Evolutionary conservation across 192 early-diverging fungal species (phyloP).

Genomic region (Rhizoclosmatium globosum): DNA sequence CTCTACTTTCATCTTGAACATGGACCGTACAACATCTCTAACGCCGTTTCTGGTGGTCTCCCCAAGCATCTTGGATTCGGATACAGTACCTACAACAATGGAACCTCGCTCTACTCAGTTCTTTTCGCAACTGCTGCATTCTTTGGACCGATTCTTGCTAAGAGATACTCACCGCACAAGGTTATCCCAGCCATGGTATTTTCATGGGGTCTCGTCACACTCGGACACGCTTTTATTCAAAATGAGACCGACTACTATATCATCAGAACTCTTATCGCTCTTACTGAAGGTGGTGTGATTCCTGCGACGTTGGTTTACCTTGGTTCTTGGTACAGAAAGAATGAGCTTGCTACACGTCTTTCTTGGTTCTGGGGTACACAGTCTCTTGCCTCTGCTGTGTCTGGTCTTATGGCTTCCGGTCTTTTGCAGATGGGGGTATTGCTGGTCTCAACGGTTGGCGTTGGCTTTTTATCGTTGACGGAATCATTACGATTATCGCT

Average conservation of each 20-base stretch:
- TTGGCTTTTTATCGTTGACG: constrained; percentile 75
- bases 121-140: constrained; percentile 31
- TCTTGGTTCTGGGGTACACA: constrained; percentile 39
- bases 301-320: constrained; percentile 39
- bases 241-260: constrained; percentile 20
- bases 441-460: constrained; percentile 68
- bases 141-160: constrained; percentile 28
- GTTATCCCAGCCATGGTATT: constrained; percentile 37
- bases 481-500: constrained; percentile 59
- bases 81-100: constrained; percentile 10
- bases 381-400: constrained; percentile 56
- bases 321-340: constrained; percentile 32
- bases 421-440: constrained; percentile 62
- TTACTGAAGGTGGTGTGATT: constrained; percentile 40
- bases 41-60: constrained; percentile 21
- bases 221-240: constrained; percentile 23
- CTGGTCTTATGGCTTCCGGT: constrained; percentile 63
- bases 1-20: constrained; percentile 36
- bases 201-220: constrained; percentile 31
- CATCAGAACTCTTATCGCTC: constrained; percentile 20
- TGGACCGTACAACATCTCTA: constrained; percentile 40
- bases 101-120: constrained; percentile 21
- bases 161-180: constrained; percentile 24
- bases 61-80: constrained; percentile 8
- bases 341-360: constrained; percentile 25